Base-by-base conservation (phyloP, 768 basidiomycete genomes). In the Amanita exitialis region DNA sequence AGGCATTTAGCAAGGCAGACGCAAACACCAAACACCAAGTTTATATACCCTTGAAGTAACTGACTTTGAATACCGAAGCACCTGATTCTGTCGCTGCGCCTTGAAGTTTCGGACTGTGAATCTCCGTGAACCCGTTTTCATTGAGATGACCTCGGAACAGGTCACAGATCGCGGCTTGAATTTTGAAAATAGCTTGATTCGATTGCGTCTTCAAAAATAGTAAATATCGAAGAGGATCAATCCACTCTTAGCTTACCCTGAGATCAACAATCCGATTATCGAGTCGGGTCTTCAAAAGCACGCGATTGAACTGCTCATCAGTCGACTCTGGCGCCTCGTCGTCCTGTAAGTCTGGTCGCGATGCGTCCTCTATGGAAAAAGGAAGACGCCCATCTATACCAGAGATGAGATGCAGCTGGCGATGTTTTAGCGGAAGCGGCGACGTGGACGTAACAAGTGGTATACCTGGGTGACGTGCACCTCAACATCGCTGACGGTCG, bases 1-100 rank as follows among this genome's bases (percentile, higher is more conserved):
- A 13, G 52, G 27, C 18, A 30, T 38, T 15, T 27, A 9, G 12
- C 36, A 16, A 47, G 25, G 25, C 15, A 43, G 7, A 4, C 7
- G 16, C 6, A 12, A 9, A 39, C 15, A 15, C n/a, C 6, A 12
- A 9, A 39, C 15, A 13, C 34, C 34, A 10, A 4, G 13, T 7
- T 20, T 51, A 15, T 48, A 52, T 56, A 83, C 94, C 90, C 76
- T 96, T 95, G 75, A 98, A 99, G 68, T 99, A 98, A 61, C 78
- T 78, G 41, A 98, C 96, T 74, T 94, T 93, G 78, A 98, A 99
- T 35, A 99, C 96, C 32, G 88, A 89, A 38, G 96, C 90, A 7
- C 96, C 96, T 10, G 86, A 90, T 69, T 98, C 96, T 2, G 96
- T 98, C 7, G 96, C 94, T 30, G 96, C 87, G 37, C 90, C 93